These are phyloP conservation scores for Fusarium continuum DNA, from an alignment of 2,329 filamentous ascomycete genomes.

Conservation along the genomic window DNA sequence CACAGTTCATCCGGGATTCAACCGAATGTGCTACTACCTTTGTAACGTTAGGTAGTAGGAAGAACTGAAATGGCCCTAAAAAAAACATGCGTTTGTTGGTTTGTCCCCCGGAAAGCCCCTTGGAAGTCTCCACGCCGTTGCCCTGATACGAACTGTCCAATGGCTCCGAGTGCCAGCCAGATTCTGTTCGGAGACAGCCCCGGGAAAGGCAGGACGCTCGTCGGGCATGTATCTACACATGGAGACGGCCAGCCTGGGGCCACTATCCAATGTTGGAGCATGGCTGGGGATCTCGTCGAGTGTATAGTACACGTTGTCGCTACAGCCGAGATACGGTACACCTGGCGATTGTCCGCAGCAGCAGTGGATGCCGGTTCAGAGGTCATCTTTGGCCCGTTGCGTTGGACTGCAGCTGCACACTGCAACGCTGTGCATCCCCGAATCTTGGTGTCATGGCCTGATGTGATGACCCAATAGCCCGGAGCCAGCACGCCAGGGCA, in stretches of 20 bases:
- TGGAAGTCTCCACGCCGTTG: conserved; percentile 4
- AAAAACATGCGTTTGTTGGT: not conserved
- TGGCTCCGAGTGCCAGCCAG: not conserved
- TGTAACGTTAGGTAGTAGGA: no score
- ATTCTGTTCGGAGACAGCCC: conserved; percentile 22
- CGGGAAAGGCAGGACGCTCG: conserved; percentile 28
- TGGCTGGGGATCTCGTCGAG: not conserved
- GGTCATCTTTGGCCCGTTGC: conserved; percentile 14
- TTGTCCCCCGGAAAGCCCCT: not conserved
- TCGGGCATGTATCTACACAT: not conserved
- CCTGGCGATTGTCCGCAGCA: not conserved
- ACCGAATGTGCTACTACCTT: conserved; percentile 13
- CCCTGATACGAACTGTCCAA: conserved; percentile 13
- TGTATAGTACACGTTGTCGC: conserved; percentile 1
- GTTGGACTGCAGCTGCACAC: conserved; percentile 30
- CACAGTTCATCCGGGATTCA: conserved; percentile 10
- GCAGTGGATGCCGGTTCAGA: not conserved
- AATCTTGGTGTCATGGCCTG: conserved; percentile 23
- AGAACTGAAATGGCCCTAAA: conserved; percentile 12
- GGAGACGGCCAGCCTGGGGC: conserved; percentile 2
- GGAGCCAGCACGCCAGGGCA: conserved; percentile 10
- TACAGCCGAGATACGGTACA: conserved; percentile 24
- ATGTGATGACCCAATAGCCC: conserved; percentile 31
- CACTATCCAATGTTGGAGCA: not conserved
- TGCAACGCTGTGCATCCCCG: conserved; percentile 42